These are phyloP conservation scores for Rhodotorula sp. DNA, from an alignment of 1,284 basidiomycete species.

Conservation along the genomic window DNA sequence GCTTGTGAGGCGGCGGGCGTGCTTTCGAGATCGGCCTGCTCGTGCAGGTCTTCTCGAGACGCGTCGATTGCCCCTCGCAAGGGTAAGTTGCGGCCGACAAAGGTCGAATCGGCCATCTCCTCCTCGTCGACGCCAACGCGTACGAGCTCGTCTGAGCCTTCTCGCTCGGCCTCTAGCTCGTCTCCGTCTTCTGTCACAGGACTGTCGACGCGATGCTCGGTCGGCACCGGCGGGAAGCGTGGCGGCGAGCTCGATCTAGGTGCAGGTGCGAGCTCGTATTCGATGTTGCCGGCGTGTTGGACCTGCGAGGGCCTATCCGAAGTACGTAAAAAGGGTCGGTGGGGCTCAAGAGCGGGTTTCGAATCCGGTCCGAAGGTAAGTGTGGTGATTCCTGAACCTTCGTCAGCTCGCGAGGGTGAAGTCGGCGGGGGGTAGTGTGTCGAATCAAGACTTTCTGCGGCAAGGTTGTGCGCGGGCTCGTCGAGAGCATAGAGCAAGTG, in stretches of 20 bases:
- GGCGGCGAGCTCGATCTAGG: constrained; percentile 16
- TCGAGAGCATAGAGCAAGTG: too few relatives aligned
- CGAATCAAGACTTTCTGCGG: too few relatives aligned
- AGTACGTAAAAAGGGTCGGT: neutral
- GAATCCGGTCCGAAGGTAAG: neutral
- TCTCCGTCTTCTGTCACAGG: neutral
- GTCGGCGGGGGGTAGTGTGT: too few relatives aligned
- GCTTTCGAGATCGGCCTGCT: constrained; percentile 10
- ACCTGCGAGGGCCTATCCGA: neutral
- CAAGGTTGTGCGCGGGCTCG: too few relatives aligned
- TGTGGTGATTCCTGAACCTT: neutral
- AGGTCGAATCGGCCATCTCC: neutral
- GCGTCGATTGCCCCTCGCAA: neutral
- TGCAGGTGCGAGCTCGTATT: constrained; percentile 16
- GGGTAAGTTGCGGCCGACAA: neutral
- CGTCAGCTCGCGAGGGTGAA: too few relatives aligned
- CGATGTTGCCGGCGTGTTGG: neutral
- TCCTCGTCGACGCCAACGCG: constrained; percentile 5
- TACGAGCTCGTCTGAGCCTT: neutral
- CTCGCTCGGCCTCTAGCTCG: neutral
- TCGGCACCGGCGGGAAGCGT: neutral
- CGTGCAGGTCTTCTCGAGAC: neutral
- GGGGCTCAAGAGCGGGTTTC: neutral
- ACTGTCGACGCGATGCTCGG: constrained; percentile 11
- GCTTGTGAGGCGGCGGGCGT: neutral